A percentile compares a stretch with the other conserved stretches of the same genome.
Evolutionary conservation across 176 grass and related monocot species (phyloP).

Genomic region (Eragrostis nindensis): DNA sequence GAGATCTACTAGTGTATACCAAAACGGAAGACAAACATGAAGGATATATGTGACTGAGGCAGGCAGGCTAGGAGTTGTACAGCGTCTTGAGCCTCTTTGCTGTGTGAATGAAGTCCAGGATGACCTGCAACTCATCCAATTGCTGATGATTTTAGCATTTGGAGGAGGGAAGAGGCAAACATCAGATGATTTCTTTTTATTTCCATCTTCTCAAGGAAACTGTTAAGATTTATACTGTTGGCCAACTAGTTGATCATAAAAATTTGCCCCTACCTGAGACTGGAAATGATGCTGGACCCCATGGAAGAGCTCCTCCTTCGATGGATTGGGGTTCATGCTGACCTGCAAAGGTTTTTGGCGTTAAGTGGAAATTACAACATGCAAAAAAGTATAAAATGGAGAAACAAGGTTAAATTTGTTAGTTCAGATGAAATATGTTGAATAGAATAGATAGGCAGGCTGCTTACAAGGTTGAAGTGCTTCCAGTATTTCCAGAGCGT

Average conservation of each 20-base stretch:
- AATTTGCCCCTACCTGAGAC: constrained; percentile 61
- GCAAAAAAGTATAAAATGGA: background rate
- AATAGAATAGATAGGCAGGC: background rate
- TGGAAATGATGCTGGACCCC: constrained; percentile 80
- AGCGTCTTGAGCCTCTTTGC: constrained; percentile 66
- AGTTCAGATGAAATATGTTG: background rate
- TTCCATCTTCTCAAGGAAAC: background rate
- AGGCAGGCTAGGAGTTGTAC: constrained; percentile 41
- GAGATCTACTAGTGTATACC: constrained; percentile 1
- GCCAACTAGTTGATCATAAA: background rate
- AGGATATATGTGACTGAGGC: background rate
- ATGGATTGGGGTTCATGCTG: constrained; percentile 72
- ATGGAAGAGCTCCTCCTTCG: constrained; percentile 70
- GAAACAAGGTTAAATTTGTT: background rate
- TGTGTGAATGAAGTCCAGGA: constrained; percentile 68
- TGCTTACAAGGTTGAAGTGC: constrained; percentile 84
- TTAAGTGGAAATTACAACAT: background rate
- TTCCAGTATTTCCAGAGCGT: constrained; percentile 88
- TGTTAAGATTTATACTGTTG: background rate
- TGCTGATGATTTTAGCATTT: constrained; percentile 54
- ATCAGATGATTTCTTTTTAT: constrained; percentile 19
- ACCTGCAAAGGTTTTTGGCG: constrained; percentile 49
- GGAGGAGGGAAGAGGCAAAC: constrained; percentile 29
- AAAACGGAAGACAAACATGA: background rate
- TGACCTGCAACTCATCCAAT: constrained; percentile 84